These are phyloP conservation scores for Eucalyptus polyanthemos DNA, from an alignment of 345 rosid genomes.

Conservation along the genomic window DNA sequence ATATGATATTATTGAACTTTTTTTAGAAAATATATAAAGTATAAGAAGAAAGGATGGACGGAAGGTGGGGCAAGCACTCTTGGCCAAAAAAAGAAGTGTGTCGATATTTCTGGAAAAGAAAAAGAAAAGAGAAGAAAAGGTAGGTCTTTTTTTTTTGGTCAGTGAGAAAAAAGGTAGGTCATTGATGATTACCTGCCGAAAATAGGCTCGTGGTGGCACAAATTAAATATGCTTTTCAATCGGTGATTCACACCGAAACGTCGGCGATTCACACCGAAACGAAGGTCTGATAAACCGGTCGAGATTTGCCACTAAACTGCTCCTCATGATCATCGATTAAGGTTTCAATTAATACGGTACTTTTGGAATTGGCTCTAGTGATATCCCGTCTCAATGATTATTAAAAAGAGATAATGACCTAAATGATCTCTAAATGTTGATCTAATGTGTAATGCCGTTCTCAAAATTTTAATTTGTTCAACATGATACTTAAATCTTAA, in stretches of 20 bases:
- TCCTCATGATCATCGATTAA: not conserved
- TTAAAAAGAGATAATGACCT: no score
- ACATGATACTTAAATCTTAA: fast-evolving
- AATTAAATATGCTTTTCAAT: not conserved
- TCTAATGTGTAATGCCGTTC: fast-evolving
- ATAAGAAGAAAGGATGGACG: not conserved
- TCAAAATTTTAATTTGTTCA: fast-evolving
- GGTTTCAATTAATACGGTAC: not conserved
- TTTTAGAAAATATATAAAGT: not conserved
- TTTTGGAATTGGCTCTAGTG: not conserved
- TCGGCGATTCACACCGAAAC: not conserved
- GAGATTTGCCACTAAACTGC: not conserved
- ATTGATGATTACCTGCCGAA: not conserved
- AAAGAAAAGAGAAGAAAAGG: not conserved
- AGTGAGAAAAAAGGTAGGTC: not conserved
- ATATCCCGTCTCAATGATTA: not conserved
- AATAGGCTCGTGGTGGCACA: not conserved
- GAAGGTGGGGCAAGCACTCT: not conserved
- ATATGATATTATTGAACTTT: not conserved
- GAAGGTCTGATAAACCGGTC: not conserved
- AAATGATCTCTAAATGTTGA: fast-evolving
- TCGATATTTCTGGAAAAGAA: not conserved
- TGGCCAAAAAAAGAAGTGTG: not conserved
- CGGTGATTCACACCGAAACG: not conserved
- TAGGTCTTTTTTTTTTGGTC: not conserved